Evolutionary conservation across 192 early-diverging fungal genomes (phyloP).

Genomic region (Gonapodya prolifera): DNA sequence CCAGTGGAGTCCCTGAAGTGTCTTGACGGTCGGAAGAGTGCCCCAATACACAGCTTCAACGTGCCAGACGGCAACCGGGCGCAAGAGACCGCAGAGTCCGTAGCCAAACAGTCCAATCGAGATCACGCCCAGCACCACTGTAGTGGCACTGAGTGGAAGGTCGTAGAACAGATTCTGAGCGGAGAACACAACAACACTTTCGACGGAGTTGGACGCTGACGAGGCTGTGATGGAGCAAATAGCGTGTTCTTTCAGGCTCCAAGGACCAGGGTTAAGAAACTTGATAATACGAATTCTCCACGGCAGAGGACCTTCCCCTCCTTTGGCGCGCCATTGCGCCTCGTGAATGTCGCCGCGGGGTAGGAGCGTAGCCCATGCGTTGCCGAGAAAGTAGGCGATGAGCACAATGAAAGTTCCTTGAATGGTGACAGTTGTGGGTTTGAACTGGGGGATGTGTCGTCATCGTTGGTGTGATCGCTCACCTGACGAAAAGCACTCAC

Average conservation of each 20-base stretch:
- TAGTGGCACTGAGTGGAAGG: slow-evolving; percentile 4
- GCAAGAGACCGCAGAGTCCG: not conserved
- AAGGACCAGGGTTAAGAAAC: slow-evolving; percentile 31
- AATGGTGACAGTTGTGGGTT: not conserved
- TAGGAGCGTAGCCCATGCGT: not conserved
- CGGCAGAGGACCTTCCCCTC: not conserved
- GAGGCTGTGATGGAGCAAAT: slow-evolving; percentile 29
- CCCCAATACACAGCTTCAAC: slow-evolving; percentile 11
- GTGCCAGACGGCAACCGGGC: not conserved
- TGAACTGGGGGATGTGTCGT: not conserved
- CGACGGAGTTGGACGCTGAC: slow-evolving; percentile 24
- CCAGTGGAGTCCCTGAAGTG: slow-evolving; percentile 14
- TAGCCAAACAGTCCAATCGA: slow-evolving; percentile 3
- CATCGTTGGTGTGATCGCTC: not conserved
- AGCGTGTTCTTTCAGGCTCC: slow-evolving; percentile 33
- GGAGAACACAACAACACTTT: slow-evolving; percentile 20
- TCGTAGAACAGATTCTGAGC: slow-evolving; percentile 27
- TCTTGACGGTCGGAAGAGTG: slow-evolving; percentile 11
- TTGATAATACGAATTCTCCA: slow-evolving; percentile 5
- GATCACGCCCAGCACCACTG: slow-evolving; percentile 8
- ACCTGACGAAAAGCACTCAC: not conserved
- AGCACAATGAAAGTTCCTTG: not conserved
- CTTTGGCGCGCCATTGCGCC: not conserved
- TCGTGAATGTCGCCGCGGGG: not conserved
- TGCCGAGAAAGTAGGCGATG: not conserved